phyloP scores from a whole-genome alignment of 148 eudicot species.

The Pouteria glomerata region DNA sequence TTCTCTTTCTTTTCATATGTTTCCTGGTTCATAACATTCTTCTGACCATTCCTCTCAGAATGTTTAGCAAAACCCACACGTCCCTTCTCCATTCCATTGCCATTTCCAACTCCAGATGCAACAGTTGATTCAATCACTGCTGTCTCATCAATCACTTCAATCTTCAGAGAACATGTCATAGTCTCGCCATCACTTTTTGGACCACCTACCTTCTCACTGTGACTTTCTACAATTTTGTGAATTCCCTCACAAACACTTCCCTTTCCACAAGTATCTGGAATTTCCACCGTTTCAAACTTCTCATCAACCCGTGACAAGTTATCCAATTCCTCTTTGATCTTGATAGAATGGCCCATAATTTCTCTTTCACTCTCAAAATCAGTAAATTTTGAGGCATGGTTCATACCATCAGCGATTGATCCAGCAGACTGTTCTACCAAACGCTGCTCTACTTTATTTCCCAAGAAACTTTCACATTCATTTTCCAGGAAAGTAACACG shows the following conservation, averaged over 20 bases:
- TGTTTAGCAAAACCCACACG: not conserved
- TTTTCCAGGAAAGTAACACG: not conserved
- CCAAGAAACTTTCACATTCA: not conserved
- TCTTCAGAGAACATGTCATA: constrained; percentile 18
- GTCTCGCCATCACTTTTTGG: not conserved
- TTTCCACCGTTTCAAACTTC: not conserved
- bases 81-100: constrained; percentile 11
- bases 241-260: not conserved
- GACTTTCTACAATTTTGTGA: not conserved
- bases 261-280: not conserved
- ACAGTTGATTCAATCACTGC: constrained; percentile 19
- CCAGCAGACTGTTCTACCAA: not conserved
- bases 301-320: not conserved
- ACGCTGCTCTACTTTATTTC: not conserved
- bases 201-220: constrained; percentile 2
- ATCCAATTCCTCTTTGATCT: not conserved
- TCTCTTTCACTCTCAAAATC: not conserved
- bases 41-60: not conserved
- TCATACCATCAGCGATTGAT: not conserved
- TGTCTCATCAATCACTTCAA: constrained; percentile 37
- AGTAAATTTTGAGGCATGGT: not conserved
- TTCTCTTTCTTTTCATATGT: constrained; percentile 18
- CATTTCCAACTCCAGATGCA: constrained; percentile 7
- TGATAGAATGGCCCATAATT: not conserved
- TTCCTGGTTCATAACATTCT: not conserved